A percentile compares a stretch with the other conserved stretches of the same genome.
Evolutionary conservation across 129 eudicot genomes (phyloP).

Genomic region (Chrysanthemum seticuspe): DNA sequence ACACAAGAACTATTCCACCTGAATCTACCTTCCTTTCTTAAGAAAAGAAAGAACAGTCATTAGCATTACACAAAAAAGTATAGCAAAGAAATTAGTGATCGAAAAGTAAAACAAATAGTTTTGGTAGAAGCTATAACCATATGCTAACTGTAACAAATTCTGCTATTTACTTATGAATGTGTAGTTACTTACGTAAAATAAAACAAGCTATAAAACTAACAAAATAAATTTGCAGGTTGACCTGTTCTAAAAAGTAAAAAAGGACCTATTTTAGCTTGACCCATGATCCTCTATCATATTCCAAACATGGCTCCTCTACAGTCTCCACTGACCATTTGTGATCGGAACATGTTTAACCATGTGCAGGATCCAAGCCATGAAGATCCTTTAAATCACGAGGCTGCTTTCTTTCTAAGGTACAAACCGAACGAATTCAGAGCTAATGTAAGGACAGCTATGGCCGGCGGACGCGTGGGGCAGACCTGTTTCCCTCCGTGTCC

Average conservation of each 20-base stretch:
- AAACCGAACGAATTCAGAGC: slow-evolving; percentile 47
- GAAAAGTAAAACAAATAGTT: background rate
- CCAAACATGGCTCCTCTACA: no score
- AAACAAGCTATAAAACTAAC: no score
- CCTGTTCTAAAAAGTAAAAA: no score
- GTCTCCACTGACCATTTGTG: background rate
- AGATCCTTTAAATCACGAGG: slow-evolving; percentile 71
- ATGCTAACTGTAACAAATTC: no score
- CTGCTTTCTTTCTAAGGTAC: slow-evolving; percentile 65
- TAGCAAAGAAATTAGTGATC: background rate
- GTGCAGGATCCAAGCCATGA: slow-evolving; percentile 68
- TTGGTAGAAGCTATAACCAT: no score
- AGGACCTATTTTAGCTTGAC: no score
- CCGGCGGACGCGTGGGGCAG: slow-evolving; percentile 56
- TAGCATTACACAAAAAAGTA: background rate
- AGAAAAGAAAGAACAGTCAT: background rate
- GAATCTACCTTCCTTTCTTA: background rate
- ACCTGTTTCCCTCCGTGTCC: slow-evolving; percentile 32
- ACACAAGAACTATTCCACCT: background rate
- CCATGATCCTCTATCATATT: no score
- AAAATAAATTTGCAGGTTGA: no score
- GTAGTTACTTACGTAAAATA: no score
- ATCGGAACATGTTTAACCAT: background rate
- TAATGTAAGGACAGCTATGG: slow-evolving; percentile 55
- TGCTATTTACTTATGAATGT: no score